A percentile compares a stretch with the other conserved stretches of the same genome.
Conservation (phyloP, 2,329 filamentous ascomycete genomes). For the Sporothrix luriei region DNA sequence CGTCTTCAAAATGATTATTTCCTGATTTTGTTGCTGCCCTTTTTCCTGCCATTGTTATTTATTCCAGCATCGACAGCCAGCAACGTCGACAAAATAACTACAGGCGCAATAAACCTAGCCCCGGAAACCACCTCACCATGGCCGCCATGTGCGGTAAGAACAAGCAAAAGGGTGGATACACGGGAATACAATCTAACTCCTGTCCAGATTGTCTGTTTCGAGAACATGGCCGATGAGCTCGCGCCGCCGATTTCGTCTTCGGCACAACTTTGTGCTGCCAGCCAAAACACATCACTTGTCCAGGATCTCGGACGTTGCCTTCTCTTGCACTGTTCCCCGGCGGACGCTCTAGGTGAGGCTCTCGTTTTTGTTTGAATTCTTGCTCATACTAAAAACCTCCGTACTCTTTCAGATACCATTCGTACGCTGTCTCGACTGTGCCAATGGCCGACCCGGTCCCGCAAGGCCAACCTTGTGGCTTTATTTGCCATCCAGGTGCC, state of each 20-base stretch:
- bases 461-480: slow-evolving; percentile 42
- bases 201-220: not conserved
- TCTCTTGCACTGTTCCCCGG: slow-evolving; percentile 18
- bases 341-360: slow-evolving; percentile 5
- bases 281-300: not conserved
- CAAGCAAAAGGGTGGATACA: not conserved
- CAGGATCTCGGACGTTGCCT: slow-evolving; percentile 3
- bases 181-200: not conserved
- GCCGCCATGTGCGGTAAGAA: slow-evolving; percentile 20
- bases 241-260: not conserved
- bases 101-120: not conserved
- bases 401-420: not conserved
- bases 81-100: not conserved
- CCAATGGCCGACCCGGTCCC: slow-evolving; percentile 40
- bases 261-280: slow-evolving; percentile 2
- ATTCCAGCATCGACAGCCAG: not conserved
- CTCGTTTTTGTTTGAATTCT: not conserved
- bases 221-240: not conserved
- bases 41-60: not conserved
- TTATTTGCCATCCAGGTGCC: slow-evolving; percentile 45
- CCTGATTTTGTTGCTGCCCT: not conserved
- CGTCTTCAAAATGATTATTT: not conserved
- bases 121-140: not conserved
- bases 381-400: not conserved
- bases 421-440: slow-evolving; percentile 37